Base-by-base conservation (phyloP, 169 alveolate species). In the Eimeria nieschulzi region DNA sequence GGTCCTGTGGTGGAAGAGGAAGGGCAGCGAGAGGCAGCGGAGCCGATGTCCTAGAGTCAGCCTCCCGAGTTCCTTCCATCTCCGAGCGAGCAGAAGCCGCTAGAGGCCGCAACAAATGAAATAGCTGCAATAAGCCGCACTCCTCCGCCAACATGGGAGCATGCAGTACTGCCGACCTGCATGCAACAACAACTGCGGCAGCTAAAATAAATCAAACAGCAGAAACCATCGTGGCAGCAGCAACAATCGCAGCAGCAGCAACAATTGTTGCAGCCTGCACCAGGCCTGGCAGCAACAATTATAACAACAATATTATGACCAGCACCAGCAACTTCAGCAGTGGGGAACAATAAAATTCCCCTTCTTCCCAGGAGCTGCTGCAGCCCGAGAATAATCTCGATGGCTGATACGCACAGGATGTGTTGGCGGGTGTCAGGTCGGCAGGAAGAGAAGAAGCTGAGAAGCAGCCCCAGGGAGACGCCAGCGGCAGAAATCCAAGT, bases 51-150 rank as follows among this genome's bases (percentile, higher is more conserved):
- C 5, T 5, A 19, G 68, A 12, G n/a, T 15, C 68, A 19, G 68
- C 68, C 15, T 79, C 56, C 87, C 8, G 87, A 19, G 25, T 19
- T 33, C 46, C 70, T 2, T 54, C 72, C n/a, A 17, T 9, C 23
- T 17, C 72, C 55, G 55, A 53, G 70, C 87, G 87, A 26, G 26
- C 87, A 13, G 72, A 19, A 79, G 87, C 87, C 23, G 87, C 87
- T 53, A 79, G 54, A 10, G 87, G 87, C 72, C 73, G 51, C 54
- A 79, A 53, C 70, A 79, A 55, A 23, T 79, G 87, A 17, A 79
- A 79, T 23, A 79, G 87, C 73, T 79, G 87, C 63, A 79, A 53
- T 61, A 79, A 61, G 56, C 87, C 87, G 33, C 87, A 79, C 66
- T 79, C 87, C 13, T 72, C 87, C 10, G 72, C 54, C 66, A 79